Percentiles rank a stretch among this genome's conserved stretches.
Conservation (phyloP, 140 eudicot genomes). For the Stevia rebaudiana region DNA sequence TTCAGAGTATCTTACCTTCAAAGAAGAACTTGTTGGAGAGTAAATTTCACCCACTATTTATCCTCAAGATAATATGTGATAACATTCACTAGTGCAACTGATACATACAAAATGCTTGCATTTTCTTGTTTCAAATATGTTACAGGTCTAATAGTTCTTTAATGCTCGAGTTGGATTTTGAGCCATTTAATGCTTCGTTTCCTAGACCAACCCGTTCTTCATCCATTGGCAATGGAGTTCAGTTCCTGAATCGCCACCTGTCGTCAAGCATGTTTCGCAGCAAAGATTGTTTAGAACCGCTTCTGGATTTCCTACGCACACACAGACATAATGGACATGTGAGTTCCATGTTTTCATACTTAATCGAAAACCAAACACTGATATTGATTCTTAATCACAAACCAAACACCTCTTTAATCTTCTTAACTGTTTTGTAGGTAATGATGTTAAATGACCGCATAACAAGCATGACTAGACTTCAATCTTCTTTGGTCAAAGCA, state of each 20-base stretch:
- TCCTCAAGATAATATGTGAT: neutral
- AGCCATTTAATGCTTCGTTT: constrained; percentile 86
- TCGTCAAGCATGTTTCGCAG: constrained; percentile 91
- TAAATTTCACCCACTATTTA: constrained; percentile 28
- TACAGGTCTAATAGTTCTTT: constrained; percentile 44
- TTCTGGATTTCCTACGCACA: constrained; percentile 68
- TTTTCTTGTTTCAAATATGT: constrained; percentile 2
- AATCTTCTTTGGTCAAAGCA: constrained; percentile 67
- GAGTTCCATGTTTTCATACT: constrained; percentile 29
- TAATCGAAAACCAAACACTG: no score
- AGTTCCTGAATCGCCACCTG: constrained; percentile 90
- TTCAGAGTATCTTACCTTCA: constrained; percentile 82
- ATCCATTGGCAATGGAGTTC: constrained; percentile 92
- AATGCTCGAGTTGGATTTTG: constrained; percentile 88
- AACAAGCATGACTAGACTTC: constrained; percentile 57
- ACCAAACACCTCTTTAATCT: constrained; percentile 5
- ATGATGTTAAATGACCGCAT: constrained; percentile 93
- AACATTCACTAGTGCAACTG: neutral
- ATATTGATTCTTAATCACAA: neutral
- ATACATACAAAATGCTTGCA: neutral
- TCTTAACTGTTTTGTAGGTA: constrained; percentile 34
- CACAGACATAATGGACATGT: constrained; percentile 86
- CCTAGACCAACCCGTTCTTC: constrained; percentile 89
- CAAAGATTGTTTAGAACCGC: constrained; percentile 89
- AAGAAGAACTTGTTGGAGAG: constrained; percentile 88